phyloP scores from a whole-genome alignment of 1,139 yeast genomes.

The Lodderomyces beijingensis region DNA sequence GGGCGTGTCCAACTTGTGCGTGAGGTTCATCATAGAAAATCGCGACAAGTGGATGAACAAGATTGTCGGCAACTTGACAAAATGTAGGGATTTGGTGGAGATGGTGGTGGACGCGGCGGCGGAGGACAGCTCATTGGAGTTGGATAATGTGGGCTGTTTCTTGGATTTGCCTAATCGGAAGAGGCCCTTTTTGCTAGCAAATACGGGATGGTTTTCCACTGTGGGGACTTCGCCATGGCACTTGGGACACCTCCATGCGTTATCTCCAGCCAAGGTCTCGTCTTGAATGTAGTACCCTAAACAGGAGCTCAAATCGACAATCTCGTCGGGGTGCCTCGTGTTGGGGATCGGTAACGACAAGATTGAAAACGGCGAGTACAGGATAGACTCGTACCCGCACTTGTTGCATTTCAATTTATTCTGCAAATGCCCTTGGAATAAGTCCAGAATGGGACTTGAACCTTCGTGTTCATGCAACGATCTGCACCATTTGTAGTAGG shows the following conservation, averaged over 20 bases:
- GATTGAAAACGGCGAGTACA: constrained; percentile 58
- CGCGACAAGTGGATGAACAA: constrained; percentile 63
- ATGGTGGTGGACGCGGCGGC: constrained; percentile 4
- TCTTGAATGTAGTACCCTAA: constrained; percentile 63
- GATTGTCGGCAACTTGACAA: constrained; percentile 60
- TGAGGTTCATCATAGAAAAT: constrained; percentile 50
- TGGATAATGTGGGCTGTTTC: constrained; percentile 15
- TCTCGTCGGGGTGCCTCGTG: constrained; percentile 16
- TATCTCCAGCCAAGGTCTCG: constrained; percentile 65
- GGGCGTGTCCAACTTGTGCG: constrained; percentile 51
- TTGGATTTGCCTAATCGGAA: constrained; percentile 28
- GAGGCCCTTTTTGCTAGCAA: constrained; percentile 31
- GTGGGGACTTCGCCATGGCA: constrained; percentile 41
- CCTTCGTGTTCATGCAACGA: constrained; percentile 53
- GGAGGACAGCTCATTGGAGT: constrained; percentile 18
- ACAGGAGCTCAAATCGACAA: constrained; percentile 55
- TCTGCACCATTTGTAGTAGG: constrained; percentile 58
- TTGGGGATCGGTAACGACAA: constrained; percentile 65
- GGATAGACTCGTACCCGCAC: constrained; percentile 58
- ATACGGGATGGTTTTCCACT: constrained; percentile 38
- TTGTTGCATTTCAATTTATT: constrained; percentile 57
- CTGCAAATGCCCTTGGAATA: constrained; percentile 67
- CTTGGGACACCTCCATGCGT: constrained; percentile 76
- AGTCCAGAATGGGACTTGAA: constrained; percentile 58
- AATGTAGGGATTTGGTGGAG: constrained; percentile 50